phyloP scores from a whole-genome alignment of 2,329 filamentous ascomycete genomes.

The Colletotrichum ledebouriae region DNA sequence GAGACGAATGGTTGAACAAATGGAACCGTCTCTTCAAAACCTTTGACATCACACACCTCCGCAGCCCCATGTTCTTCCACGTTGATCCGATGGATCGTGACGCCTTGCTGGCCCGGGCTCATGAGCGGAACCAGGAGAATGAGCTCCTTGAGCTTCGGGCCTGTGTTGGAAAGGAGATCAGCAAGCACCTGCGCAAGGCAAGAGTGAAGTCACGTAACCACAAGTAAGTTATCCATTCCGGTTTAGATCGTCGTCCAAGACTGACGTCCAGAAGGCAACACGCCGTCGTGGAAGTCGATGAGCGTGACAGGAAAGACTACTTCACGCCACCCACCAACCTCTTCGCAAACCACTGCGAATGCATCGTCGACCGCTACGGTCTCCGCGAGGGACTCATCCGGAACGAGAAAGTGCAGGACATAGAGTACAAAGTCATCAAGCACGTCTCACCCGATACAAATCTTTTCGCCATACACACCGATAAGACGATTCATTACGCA shows the following conservation, averaged over 20 bases:
- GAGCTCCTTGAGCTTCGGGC: conserved; percentile 79
- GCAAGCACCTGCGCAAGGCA: conserved; percentile 78
- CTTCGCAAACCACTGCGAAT: conserved; percentile 73
- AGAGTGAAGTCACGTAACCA: conserved; percentile 45
- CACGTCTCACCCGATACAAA: conserved; percentile 62
- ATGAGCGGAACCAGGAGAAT: conserved; percentile 68
- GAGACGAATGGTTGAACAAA: conserved; percentile 74
- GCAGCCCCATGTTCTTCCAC: conserved; percentile 88
- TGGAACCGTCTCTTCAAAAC: conserved; percentile 79
- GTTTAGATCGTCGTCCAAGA: neutral
- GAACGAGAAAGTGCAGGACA: conserved; percentile 70
- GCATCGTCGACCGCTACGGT: conserved; percentile 69
- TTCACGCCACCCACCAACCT: conserved; percentile 73
- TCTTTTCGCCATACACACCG: conserved; percentile 75
- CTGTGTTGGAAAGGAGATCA: conserved; percentile 83
- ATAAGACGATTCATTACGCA: conserved; percentile 67
- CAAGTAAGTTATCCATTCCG: conserved; percentile 38
- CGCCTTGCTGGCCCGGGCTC: conserved; percentile 77
- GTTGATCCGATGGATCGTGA: conserved; percentile 82
- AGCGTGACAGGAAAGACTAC: conserved; percentile 77
- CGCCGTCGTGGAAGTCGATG: conserved; percentile 68
- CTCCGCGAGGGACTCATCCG: conserved; percentile 69
- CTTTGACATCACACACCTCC: conserved; percentile 78
- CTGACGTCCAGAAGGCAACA: conserved; percentile 54
- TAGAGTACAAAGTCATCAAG: conserved; percentile 68